phyloP scores from a whole-genome alignment of 306 rosid genomes.

The Begonia loranthoides region DNA sequence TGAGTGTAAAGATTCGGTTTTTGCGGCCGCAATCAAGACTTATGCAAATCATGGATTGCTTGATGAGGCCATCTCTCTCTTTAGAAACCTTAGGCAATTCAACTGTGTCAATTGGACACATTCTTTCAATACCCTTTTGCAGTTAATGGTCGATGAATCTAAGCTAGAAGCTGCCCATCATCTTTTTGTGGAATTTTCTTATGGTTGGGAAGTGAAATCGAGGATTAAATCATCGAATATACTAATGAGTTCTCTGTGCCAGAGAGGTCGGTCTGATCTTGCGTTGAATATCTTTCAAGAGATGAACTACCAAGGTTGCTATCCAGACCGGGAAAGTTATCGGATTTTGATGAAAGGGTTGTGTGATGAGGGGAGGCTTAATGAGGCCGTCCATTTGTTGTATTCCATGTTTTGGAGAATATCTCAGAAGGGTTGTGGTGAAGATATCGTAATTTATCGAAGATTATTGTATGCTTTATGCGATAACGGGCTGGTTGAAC shows the following conservation, averaged over 20 bases:
- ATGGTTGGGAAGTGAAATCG: slow-evolving; percentile 26
- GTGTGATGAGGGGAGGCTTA: slow-evolving; percentile 24
- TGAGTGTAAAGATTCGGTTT: slow-evolving; percentile 26
- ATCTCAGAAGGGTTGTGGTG: slow-evolving; percentile 34
- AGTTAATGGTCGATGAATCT: slow-evolving; percentile 23
- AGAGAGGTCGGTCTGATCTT: slow-evolving; percentile 21
- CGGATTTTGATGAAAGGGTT: slow-evolving; percentile 27
- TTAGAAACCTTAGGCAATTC: slow-evolving; percentile 19
- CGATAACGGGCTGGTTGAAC: slow-evolving; percentile 19
- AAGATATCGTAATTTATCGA: slow-evolving; percentile 25
- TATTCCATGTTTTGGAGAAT: slow-evolving; percentile 42
- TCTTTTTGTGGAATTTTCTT: slow-evolving; percentile 23
- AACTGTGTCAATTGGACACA: slow-evolving; percentile 31
- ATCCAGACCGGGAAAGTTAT: slow-evolving; percentile 28
- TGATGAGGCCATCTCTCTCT: slow-evolving; percentile 20
- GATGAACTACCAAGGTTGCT: slow-evolving; percentile 25
- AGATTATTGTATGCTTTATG: slow-evolving; percentile 26
- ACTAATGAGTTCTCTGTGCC: slow-evolving; percentile 24
- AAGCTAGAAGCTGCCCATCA: slow-evolving; percentile 21
- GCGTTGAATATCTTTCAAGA: slow-evolving; percentile 28
- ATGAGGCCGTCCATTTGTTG: slow-evolving; percentile 30
- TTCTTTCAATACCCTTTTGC: slow-evolving; percentile 28
- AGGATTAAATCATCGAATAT: slow-evolving; percentile 22
- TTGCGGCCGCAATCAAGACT: slow-evolving; percentile 22
- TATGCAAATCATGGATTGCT: slow-evolving; percentile 19